A percentile compares a stretch with the other conserved stretches of the same genome.
Conservation (phyloP, 1,284 basidiomycete genomes). For the Cryptococcus sp. region DNA sequence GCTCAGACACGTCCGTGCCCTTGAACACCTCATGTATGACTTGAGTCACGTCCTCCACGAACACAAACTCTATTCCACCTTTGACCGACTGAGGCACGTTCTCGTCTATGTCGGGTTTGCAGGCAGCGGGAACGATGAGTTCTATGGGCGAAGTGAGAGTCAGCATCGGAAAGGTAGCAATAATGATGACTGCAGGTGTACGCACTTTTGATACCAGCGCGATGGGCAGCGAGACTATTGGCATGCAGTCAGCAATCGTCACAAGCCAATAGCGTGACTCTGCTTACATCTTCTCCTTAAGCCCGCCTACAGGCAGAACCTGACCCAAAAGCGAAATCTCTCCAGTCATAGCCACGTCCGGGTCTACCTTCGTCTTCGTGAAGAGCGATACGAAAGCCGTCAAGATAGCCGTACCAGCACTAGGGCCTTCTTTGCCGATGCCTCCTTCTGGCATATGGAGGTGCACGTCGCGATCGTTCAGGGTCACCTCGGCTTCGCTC, state of each 20-base stretch:
- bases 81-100: constrained; percentile 94
- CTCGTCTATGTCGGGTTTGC: constrained; percentile 88
- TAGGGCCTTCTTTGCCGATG: constrained; percentile 97
- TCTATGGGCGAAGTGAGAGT: constrained; percentile 27
- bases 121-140: constrained; percentile 79
- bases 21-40: constrained; percentile 83
- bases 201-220: constrained; percentile 83
- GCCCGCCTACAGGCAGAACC: constrained; percentile 86
- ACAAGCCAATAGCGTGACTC: background rate
- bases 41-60: constrained; percentile 82
- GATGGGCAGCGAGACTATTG: constrained; percentile 73
- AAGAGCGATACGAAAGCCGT: constrained; percentile 89
- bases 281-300: constrained; percentile 83
- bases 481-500: constrained; percentile 68
- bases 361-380: constrained; percentile 75
- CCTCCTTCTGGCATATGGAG: constrained; percentile 96
- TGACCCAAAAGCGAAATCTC: constrained; percentile 91
- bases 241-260: background rate
- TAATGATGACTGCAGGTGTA: background rate
- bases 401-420: constrained; percentile 89
- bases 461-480: constrained; percentile 83
- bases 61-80: constrained; percentile 87
- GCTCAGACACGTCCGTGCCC: constrained; percentile 61
- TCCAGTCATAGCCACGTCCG: constrained; percentile 93
- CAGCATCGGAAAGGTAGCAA: constrained; percentile 2